Evolutionary conservation across 2,329 filamentous ascomycete genomes (phyloP), one percentile per base, ranked within the genome.

Genomic region (Apiospora pterosperma): DNA sequence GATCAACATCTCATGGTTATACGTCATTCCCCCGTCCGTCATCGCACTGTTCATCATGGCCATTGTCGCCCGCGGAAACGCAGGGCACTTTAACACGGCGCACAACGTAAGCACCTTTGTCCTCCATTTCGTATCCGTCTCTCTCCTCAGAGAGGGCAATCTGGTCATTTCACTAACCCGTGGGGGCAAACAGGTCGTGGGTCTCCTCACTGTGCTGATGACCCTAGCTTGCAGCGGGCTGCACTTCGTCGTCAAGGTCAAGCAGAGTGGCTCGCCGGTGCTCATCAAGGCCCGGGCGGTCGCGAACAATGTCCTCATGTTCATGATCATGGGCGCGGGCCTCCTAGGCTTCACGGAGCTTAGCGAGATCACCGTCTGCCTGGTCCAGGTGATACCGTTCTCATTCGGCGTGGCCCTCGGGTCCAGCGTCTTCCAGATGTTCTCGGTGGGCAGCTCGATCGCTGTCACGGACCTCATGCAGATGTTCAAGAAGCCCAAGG

Each of bases 281-380:
- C 62, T 44, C 16, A 23, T 67, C 31, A 23, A 36, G 48, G 67
- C 67, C 36, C 64, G 72, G 10, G 65, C 64, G 36, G 41, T 66
- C 8, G 36, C 68, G n/a, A 75, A 75, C 61, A 72, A 73, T 60
- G 25, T 74, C 14, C 69, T 77, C 34, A 65, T 75, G 1, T 34
- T 66, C 12, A 66, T 76, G 4, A 62, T 69, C 3, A 28, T 72
- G 4, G 62, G 67, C 0, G 70, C 74, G 0, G 65, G 67, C 16
- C 61, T 73, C 6, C 70, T 68, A 0, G 76, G 76, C 5, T 76
- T 77, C 42, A 63, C 68, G 1, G 74, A 75, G 38, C 64, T 77
- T 3, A 71, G 69, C 58, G 65, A 65, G 10, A 68, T 75, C 14
- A 63, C 70, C 1, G 66, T 77, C 23, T 74, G 75, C 62, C 58